Evolutionary conservation across 2,329 filamentous ascomycete species (phyloP).

Genomic region (Fusarium kyushuense): DNA sequence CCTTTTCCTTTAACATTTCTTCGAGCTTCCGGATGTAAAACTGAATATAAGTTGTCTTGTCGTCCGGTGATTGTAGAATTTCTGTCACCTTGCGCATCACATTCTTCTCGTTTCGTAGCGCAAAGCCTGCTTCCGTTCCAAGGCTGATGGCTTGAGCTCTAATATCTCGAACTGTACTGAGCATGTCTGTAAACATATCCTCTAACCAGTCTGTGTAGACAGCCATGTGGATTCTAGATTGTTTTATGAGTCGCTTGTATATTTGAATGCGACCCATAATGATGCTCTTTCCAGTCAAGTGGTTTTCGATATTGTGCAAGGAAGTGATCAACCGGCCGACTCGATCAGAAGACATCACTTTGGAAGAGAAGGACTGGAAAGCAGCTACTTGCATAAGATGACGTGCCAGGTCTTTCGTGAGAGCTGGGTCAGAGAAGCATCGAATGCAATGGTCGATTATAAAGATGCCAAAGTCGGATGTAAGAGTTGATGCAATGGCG

Average conservation of each 20-base stretch:
- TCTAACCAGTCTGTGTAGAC: constrained; percentile 82
- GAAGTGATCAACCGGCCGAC: constrained; percentile 77
- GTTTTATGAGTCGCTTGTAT: constrained; percentile 80
- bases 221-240: constrained; percentile 77
- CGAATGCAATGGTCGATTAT: constrained; percentile 84
- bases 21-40: constrained; percentile 76
- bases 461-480: constrained; percentile 82
- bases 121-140: constrained; percentile 76
- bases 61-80: constrained; percentile 64
- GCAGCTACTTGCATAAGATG: constrained; percentile 84
- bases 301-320: constrained; percentile 78
- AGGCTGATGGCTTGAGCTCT: constrained; percentile 79
- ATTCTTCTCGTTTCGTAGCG: constrained; percentile 75
- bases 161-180: constrained; percentile 82
- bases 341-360: constrained; percentile 78
- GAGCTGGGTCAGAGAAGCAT: constrained; percentile 74
- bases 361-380: constrained; percentile 80
- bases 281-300: constrained; percentile 83
- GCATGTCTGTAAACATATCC: constrained; percentile 83
- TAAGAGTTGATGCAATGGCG: constrained; percentile 75
- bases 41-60: constrained; percentile 74
- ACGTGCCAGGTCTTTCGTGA: constrained; percentile 82
- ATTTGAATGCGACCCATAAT: constrained; percentile 80
- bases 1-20: constrained; percentile 74
- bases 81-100: constrained; percentile 76